A percentile compares a stretch with the other conserved stretches of the same genome.
Conservation (phyloP, 2,329 filamentous ascomycete genomes). For the Alternaria postmessia region DNA sequence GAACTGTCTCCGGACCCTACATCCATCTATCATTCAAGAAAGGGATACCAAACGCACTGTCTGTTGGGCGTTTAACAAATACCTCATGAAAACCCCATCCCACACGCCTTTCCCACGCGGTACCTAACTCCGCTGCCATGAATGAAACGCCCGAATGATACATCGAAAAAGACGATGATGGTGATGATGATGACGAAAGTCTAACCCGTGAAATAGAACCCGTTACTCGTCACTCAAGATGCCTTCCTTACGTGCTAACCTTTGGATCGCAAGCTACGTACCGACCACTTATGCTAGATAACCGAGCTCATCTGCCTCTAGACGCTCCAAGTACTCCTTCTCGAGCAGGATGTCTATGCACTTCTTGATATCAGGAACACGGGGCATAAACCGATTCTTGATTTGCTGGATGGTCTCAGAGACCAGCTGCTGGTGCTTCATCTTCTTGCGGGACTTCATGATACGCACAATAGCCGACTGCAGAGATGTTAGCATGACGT, state of each 20-base stretch:
- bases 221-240: constrained; percentile 16
- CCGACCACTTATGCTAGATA: constrained; percentile 77
- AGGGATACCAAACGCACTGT: neutral
- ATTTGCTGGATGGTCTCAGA: constrained; percentile 97
- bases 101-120: neutral
- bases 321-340: constrained; percentile 96
- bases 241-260: neutral
- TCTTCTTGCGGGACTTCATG: constrained; percentile 99
- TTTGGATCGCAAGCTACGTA: neutral
- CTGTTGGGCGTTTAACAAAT: neutral
- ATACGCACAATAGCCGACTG: constrained; percentile 98
- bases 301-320: constrained; percentile 92
- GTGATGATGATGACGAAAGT: constrained; percentile 10
- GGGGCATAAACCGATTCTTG: constrained; percentile 88
- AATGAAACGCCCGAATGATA: constrained; percentile 16
- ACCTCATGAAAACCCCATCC: neutral
- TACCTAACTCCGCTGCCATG: constrained; percentile 2
- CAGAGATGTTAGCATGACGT: constrained; percentile 39
- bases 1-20: neutral
- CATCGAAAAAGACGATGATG: constrained; percentile 1
- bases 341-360: constrained; percentile 98
- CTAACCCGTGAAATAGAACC: constrained; percentile 10
- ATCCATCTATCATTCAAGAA: neutral
- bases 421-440: constrained; percentile 96
- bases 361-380: constrained; percentile 97